phyloP scores from a whole-genome alignment of 768 basidiomycete species.

The Amylocystis lapponica region DNA sequence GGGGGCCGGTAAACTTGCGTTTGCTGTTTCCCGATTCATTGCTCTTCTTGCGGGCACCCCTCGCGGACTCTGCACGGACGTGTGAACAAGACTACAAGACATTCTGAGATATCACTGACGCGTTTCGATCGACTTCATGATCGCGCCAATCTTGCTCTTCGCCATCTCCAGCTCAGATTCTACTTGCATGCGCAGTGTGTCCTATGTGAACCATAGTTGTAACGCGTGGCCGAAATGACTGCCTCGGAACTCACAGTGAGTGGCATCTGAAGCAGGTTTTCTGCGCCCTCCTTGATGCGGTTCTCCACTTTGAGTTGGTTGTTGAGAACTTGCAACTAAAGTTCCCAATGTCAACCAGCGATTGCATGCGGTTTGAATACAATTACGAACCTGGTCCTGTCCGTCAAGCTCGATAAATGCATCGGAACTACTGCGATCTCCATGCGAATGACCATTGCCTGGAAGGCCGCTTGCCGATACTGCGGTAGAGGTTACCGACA shows the following conservation, averaged over 20 bases:
- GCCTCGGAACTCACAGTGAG: slow-evolving; percentile 37
- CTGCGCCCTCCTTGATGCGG: slow-evolving; percentile 87
- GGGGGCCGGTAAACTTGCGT: slow-evolving; percentile 13
- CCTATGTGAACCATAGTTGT: slow-evolving; percentile 33
- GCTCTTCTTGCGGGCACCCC: slow-evolving; percentile 11
- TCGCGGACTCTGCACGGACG: slow-evolving; percentile 11
- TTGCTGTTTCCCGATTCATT: slow-evolving; percentile 8
- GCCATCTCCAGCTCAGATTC: slow-evolving; percentile 75
- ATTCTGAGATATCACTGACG: slow-evolving; percentile 30
- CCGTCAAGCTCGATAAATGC: neutral
- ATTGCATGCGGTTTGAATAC: neutral
- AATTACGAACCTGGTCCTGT: neutral
- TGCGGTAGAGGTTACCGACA: too few relatives aligned
- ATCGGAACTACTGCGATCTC: neutral
- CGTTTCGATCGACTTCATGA: slow-evolving; percentile 52
- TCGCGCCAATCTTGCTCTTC: slow-evolving; percentile 60
- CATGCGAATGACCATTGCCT: too few relatives aligned
- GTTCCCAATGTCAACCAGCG: neutral
- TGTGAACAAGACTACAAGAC: neutral
- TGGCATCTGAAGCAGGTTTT: slow-evolving; percentile 75
- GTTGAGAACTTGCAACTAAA: slow-evolving; percentile 56
- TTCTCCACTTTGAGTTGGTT: slow-evolving; percentile 69
- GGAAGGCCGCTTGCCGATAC: too few relatives aligned
- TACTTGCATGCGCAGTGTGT: slow-evolving; percentile 63
- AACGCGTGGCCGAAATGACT: slow-evolving; percentile 2